These are phyloP conservation scores for Penicillium fimorum DNA, from an alignment of 495 filamentous ascomycete species.

Conservation along the genomic window DNA sequence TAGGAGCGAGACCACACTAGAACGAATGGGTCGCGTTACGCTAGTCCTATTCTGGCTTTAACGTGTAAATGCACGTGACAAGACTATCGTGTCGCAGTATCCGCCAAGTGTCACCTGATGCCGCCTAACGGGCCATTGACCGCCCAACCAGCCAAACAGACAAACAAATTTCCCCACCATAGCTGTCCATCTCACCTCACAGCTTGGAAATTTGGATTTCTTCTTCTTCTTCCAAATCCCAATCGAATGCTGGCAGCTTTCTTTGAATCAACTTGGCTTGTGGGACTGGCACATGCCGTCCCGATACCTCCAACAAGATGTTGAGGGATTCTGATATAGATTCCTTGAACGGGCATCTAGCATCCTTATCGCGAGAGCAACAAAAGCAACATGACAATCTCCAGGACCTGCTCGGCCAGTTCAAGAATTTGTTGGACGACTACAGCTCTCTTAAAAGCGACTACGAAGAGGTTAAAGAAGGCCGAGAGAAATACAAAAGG, in stretches of 20 bases:
- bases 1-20: background rate
- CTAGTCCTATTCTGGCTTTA: background rate
- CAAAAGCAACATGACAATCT: conserved; percentile 38
- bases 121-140: conserved; percentile 7
- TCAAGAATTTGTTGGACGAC: conserved; percentile 44
- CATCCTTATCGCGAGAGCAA: conserved; percentile 28
- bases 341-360: conserved; percentile 31
- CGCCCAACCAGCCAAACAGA: conserved; percentile 11
- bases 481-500: conserved; percentile 53
- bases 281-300: conserved; percentile 28
- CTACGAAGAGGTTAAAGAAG: conserved; percentile 56
- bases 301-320: conserved; percentile 29
- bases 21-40: background rate
- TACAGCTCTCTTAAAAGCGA: conserved; percentile 56
- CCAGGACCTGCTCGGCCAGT: conserved; percentile 37
- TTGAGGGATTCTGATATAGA: conserved; percentile 42
- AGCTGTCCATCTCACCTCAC: conserved; percentile 1
- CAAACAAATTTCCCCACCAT: conserved; percentile 21
- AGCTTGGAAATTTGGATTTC: background rate
- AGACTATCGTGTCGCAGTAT: no score
- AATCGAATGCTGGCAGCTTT: conserved; percentile 15
- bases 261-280: conserved; percentile 1
- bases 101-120: conserved; percentile 12
- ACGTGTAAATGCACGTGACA: background rate
- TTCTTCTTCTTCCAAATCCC: background rate